Conservation (phyloP, 306 rosid genomes). For the Notholithocarpus densiflorus region DNA sequence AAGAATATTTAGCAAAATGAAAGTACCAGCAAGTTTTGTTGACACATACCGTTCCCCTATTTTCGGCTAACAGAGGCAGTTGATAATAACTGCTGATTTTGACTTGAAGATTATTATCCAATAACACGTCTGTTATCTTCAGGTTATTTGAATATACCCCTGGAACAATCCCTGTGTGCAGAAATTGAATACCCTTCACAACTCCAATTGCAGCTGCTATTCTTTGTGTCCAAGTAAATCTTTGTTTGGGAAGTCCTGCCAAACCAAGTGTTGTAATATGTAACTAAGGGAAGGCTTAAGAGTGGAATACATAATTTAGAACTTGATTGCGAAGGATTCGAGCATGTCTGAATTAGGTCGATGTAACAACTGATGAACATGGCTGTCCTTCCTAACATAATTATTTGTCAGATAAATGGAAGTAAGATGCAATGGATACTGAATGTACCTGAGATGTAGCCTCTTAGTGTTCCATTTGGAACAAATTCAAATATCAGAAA, state of each 20-base stretch:
- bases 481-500: conserved; percentile 71
- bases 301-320: neutral
- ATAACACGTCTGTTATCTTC: conserved; percentile 74
- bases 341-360: neutral
- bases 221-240: conserved; percentile 81
- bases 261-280: conserved; percentile 21
- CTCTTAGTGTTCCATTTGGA: conserved; percentile 60
- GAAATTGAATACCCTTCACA: conserved; percentile 82
- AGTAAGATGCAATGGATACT: neutral
- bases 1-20: conserved; percentile 3
- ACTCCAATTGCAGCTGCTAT: conserved; percentile 81
- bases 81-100: conserved; percentile 78
- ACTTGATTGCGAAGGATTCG: neutral
- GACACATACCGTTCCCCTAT: conserved; percentile 48
- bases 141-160: conserved; percentile 75
- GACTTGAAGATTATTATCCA: conserved; percentile 68
- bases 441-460: conserved; percentile 69
- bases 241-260: conserved; percentile 55
- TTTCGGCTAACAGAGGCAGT: conserved; percentile 58
- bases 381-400: neutral
- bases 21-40: neutral
- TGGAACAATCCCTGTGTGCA: conserved; percentile 93
- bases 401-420: neutral
- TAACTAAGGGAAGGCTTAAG: conserved; percentile 1
- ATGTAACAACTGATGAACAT: neutral